Base-by-base conservation (phyloP, 108 stramenopile genomes). In the Cyclotella baltica region DNA sequence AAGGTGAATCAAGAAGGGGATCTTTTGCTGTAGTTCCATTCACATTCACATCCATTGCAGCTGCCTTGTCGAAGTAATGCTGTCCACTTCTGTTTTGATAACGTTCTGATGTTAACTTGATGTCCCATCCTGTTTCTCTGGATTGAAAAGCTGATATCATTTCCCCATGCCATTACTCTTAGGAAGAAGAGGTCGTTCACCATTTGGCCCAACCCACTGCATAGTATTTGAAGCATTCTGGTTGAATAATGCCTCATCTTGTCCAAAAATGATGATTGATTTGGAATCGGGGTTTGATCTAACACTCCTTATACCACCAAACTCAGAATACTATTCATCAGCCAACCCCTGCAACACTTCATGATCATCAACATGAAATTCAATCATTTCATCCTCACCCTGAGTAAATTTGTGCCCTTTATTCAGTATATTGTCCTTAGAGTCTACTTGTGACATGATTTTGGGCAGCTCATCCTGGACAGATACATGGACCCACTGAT, bases 301-400 rank as follows among this genome's bases (percentile, higher is more conserved):
- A 27, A 35, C 61, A 62, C 61, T 62, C 4, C 31, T n/a, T 4
- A 3, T 35, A 15, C 33, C 33, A 34, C 30, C 33, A 27, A 56
- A 22, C 11, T 27, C 55, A 23, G 55, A 1, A 56, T 56, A 25
- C 55, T 62, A 34, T 19, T 35, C 33, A 33, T 35, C 35, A 18
- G 35, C 2, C n/a, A 16, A 16, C 3, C 10, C 18, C 27, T 37
- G 35, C 35, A 62, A 33, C 27, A 16, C 61, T n/a, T 33, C 18
- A 22, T 37, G 35, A 62, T 62, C 61, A 62, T 62, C 61, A 62
- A 62, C 30, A 62, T 62, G 30, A 35, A 62, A 62, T 20, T 62
- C 61, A 34, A 62, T n/a, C 33, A 62, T 62, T 34, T 33, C 2
- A 18, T 8, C 22, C 18, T 33, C 61, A 11, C n/a, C n/a, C n/a